These are phyloP conservation scores for Rhazya stricta DNA, from an alignment of 257 asterid species.

Conservation along the genomic window DNA sequence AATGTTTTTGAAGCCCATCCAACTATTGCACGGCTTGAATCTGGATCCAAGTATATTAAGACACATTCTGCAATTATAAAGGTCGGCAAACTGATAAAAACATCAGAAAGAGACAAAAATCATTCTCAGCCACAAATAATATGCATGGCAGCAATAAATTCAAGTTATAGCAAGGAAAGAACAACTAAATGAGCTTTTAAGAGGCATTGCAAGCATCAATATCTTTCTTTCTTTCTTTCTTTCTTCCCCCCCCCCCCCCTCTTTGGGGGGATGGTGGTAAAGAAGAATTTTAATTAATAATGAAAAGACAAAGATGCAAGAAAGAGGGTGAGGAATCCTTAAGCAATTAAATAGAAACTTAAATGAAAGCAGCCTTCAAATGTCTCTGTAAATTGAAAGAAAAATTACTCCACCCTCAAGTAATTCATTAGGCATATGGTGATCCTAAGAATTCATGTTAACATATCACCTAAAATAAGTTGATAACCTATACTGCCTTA, in stretches of 20 bases:
- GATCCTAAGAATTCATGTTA: not conserved
- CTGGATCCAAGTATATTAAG: conserved; percentile 89
- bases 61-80: conserved; percentile 99
- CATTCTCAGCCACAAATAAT: not conserved
- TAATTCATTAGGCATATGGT: not conserved
- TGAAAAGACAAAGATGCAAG: not conserved
- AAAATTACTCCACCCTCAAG: not conserved
- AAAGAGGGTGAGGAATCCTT: not conserved
- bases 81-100: conserved; percentile 94
- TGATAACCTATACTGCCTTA: not conserved
- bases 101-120: conserved; percentile 41
- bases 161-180: not conserved
- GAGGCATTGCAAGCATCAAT: not conserved
- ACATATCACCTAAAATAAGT: not conserved
- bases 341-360: conserved; percentile 9
- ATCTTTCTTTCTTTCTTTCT: not conserved
- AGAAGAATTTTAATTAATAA: not conserved
- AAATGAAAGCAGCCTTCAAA: not conserved
- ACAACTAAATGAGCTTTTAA: not conserved
- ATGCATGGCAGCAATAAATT: not conserved
- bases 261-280: too few relatives aligned
- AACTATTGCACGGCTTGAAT: conserved; percentile 70
- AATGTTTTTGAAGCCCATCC: conserved; percentile 89
- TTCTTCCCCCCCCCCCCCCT: too few relatives aligned
- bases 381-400: not conserved